These are phyloP conservation scores for Pholiota conissans DNA, from an alignment of 768 basidiomycete species.

Conservation along the genomic window DNA sequence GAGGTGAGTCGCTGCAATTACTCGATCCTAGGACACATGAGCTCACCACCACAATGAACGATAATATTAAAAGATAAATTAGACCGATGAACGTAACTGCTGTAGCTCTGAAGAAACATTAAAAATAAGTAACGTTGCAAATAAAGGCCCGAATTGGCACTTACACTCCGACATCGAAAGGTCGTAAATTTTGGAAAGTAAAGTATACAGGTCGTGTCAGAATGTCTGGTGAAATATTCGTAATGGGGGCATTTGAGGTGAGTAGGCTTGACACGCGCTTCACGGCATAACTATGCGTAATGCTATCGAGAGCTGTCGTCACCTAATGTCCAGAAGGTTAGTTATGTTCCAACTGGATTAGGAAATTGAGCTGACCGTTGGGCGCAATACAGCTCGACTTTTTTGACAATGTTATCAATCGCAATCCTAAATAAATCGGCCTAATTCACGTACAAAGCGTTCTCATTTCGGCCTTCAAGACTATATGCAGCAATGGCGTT, in stretches of 20 bases:
- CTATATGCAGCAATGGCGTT: slow-evolving; percentile 46
- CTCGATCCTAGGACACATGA: not conserved
- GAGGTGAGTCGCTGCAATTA: slow-evolving; percentile 5
- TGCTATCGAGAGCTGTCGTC: slow-evolving; percentile 6
- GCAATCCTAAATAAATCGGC: not conserved
- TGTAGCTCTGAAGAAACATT: slow-evolving; percentile 10
- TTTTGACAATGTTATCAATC: slow-evolving; percentile 1
- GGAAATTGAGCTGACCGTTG: slow-evolving; percentile 19
- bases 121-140: not conserved
- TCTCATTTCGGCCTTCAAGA: slow-evolving; percentile 55
- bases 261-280: slow-evolving; percentile 2
- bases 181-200: slow-evolving; percentile 15
- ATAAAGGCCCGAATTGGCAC: not conserved
- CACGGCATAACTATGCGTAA: slow-evolving; percentile 12
- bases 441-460: slow-evolving; percentile 48
- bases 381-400: slow-evolving; percentile 26
- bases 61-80: slow-evolving; percentile 18
- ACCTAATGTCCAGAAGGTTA: slow-evolving; percentile 4
- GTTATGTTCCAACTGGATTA: not conserved
- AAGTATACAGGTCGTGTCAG: slow-evolving; percentile 15
- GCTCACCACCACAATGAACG: slow-evolving; percentile 19
- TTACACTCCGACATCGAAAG: slow-evolving; percentile 17
- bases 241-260: slow-evolving; percentile 7
- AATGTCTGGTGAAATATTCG: slow-evolving; percentile 9
- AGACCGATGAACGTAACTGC: slow-evolving; percentile 19